A percentile compares a stretch with the other conserved stretches of the same genome.
Conservation (phyloP, 768 basidiomycete genomes). For the Lactarius hengduanensis region DNA sequence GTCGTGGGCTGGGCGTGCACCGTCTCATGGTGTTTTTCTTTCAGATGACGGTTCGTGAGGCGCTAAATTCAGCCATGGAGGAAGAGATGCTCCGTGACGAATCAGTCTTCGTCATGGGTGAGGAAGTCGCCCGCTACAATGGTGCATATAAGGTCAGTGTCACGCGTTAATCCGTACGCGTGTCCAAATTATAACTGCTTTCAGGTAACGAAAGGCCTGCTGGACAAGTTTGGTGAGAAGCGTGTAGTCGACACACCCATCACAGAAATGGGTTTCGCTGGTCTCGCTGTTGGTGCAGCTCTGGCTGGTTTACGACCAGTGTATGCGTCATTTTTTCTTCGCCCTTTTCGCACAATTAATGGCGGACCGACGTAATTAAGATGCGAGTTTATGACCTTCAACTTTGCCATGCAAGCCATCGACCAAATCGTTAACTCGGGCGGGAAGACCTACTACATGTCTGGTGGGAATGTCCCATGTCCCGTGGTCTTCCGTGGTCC, state of each 20-base stretch:
- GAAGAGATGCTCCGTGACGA: conserved; percentile 99
- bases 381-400: conserved; percentile 99
- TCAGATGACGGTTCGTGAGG: conserved; percentile 98
- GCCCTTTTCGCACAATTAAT: conserved; percentile 20
- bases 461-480: conserved; percentile 97
- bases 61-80: conserved; percentile 97
- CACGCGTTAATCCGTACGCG: background rate
- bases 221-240: conserved; percentile 99
- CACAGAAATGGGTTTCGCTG: conserved; percentile 98
- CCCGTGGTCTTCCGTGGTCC: conserved; percentile 99
- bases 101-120: conserved; percentile 91
- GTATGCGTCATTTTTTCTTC: conserved; percentile 42
- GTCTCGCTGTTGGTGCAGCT: conserved; percentile 92
- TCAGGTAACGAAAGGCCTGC: conserved; percentile 94
- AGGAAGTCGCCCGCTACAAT: conserved; percentile 98
- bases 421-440: conserved; percentile 99
- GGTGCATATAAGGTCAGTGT: conserved; percentile 88
- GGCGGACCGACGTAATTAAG: conserved; percentile 40
- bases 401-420: conserved; percentile 99
- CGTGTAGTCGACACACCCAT: conserved; percentile 97
- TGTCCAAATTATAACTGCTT: conserved; percentile 6
- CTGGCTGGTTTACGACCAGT: conserved; percentile 93
- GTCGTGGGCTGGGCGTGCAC: conserved; percentile 30
- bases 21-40: conserved; percentile 25
- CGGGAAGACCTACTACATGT: conserved; percentile 99